Conservation (phyloP, 176 grass and related monocot species). For the Rhynchospora tenuis region DNA sequence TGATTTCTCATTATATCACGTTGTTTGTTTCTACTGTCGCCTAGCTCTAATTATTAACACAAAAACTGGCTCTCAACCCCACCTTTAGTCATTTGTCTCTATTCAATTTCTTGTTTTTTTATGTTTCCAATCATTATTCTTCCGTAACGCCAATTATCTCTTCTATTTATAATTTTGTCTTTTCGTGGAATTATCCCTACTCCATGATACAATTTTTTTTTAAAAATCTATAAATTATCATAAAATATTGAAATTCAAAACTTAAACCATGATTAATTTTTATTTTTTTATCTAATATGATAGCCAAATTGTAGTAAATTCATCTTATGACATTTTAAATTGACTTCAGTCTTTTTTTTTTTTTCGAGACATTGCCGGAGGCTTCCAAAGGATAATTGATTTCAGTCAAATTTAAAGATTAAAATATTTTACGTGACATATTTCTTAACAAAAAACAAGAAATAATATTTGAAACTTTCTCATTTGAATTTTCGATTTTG, state of each 20-base stretch:
- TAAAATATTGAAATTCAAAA: not conserved
- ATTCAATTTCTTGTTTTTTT: conserved; percentile 4
- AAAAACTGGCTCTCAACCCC: not conserved
- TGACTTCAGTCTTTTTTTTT: too few species aligned
- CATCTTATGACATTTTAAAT: too few species aligned
- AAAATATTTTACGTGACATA: too few species aligned
- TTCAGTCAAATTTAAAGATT: too few species aligned
- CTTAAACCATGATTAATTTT: not conserved
- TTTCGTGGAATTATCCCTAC: not conserved
- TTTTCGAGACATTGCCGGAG: too few species aligned
- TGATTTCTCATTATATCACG: not conserved
- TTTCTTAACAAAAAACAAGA: too few species aligned
- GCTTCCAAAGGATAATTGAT: too few species aligned
- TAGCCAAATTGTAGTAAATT: too few species aligned
- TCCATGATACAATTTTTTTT: not conserved
- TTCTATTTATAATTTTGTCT: not conserved
- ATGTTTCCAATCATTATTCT: not conserved
- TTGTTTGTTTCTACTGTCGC: not conserved
- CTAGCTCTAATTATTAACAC: not conserved
- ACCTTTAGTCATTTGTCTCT: not conserved
- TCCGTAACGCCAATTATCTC: not conserved
- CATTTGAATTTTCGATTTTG: too few species aligned
- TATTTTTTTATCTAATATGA: not conserved
- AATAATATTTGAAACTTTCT: too few species aligned
- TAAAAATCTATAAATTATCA: not conserved